These are phyloP conservation scores for Senna siamea DNA, from an alignment of 306 rosid genomes.

Conservation along the genomic window DNA sequence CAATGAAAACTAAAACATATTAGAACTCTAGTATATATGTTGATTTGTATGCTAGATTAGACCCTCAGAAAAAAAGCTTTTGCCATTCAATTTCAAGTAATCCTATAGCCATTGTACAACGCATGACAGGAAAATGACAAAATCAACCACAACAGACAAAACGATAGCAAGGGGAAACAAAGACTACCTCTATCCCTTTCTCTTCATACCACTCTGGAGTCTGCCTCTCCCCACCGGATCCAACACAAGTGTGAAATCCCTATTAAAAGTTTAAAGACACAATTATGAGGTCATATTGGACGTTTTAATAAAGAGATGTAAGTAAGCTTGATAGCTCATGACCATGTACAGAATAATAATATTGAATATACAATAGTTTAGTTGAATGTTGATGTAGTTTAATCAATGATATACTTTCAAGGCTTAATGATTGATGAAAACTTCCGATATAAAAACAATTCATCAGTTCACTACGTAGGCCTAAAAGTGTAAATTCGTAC, in stretches of 20 bases:
- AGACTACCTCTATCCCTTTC: conserved; percentile 85
- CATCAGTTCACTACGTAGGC: not conserved
- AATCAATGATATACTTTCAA: not conserved
- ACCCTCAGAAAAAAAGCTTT: conserved; percentile 3
- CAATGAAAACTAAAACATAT: not conserved
- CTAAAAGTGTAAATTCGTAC: conserved; percentile 49
- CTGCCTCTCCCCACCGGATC: conserved; percentile 95
- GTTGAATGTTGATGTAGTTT: not conserved
- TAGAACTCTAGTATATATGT: not conserved
- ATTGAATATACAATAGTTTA: conserved; percentile 11
- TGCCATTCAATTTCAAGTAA: conserved; percentile 34
- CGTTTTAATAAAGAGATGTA: conserved; percentile 8
- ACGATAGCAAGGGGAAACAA: conserved; percentile 3
- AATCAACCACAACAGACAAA: conserved; percentile 6
- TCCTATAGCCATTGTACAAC: not conserved
- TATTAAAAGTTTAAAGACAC: conserved; percentile 26
- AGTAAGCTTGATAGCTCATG: not conserved
- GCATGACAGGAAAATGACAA: conserved; percentile 5
- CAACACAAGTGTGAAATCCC: conserved; percentile 99
- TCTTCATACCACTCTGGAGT: conserved; percentile 92
- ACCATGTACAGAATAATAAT: conserved; percentile 4
- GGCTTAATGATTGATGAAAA: not conserved
- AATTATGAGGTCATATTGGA: conserved; percentile 18
- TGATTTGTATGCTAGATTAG: conserved; percentile 1
- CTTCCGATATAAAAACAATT: not conserved